Conservation (phyloP, 1,284 basidiomycete species). For the Moesziomyces antarcticus region DNA sequence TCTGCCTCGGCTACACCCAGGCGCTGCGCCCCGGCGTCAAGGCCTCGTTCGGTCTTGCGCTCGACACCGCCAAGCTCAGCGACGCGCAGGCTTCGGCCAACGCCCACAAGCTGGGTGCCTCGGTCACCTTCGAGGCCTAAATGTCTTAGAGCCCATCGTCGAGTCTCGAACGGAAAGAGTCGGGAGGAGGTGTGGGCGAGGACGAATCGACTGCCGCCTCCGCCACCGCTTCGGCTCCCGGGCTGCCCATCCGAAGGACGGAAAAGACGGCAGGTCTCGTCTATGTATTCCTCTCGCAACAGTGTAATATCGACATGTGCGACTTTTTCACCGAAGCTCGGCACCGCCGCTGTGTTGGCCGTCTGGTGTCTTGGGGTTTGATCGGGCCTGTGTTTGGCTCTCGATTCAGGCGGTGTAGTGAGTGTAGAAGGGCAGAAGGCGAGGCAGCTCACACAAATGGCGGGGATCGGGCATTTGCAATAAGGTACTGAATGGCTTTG, state of each 20-base stretch:
- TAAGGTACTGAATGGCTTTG: too few relatives aligned
- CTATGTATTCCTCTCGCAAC: conserved; percentile 1
- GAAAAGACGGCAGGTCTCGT: background rate
- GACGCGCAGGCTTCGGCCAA: conserved; percentile 59
- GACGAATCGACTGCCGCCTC: conserved; percentile 12
- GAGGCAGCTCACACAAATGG: too few relatives aligned
- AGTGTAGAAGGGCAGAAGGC: too few relatives aligned
- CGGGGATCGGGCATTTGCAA: too few relatives aligned
- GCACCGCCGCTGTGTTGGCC: conserved; percentile 1
- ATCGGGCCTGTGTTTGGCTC: too few relatives aligned
- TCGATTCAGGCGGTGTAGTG: too few relatives aligned
- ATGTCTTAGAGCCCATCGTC: background rate
- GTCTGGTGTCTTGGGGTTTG: too few relatives aligned
- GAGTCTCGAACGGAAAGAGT: too few relatives aligned
- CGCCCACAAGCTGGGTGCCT: conserved; percentile 73
- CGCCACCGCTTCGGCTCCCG: conserved; percentile 10
- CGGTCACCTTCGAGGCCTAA: conserved; percentile 72
- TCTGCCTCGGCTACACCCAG: conserved; percentile 66
- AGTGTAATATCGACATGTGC: conserved; percentile 35
- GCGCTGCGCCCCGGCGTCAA: conserved; percentile 82
- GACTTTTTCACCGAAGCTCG: conserved; percentile 16
- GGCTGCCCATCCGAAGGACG: conserved; percentile 1
- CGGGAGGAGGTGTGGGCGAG: background rate
- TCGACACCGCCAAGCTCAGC: conserved; percentile 67
- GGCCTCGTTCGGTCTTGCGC: conserved; percentile 80